Percentiles rank a stretch among this genome's conserved stretches.
phyloP scores from a whole-genome alignment of 2,329 filamentous ascomycete species.

The Penicillium griseofulvum region DNA sequence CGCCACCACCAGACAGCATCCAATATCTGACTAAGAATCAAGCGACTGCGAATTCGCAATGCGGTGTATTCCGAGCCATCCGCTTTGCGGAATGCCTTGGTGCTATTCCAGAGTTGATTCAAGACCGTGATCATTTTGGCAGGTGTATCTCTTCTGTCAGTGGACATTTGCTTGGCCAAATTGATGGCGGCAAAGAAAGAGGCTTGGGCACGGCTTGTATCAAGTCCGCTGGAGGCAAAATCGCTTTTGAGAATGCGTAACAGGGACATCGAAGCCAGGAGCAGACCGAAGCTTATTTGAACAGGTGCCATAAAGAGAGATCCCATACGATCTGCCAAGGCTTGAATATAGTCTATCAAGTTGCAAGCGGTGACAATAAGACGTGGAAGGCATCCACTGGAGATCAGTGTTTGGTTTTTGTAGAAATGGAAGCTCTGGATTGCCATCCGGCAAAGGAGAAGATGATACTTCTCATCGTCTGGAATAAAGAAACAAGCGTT shows the following conservation, averaged over 20 bases:
- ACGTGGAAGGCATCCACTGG: slow-evolving; percentile 27
- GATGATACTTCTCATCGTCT: slow-evolving; percentile 35
- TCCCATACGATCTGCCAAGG: slow-evolving; percentile 19
- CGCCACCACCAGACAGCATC: slow-evolving; percentile 47
- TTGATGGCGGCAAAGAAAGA: slow-evolving; percentile 40
- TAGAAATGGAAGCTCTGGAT: slow-evolving; percentile 40
- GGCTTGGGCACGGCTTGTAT: slow-evolving; percentile 33
- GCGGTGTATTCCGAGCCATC: slow-evolving; percentile 37
- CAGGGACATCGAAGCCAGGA: slow-evolving; percentile 33
- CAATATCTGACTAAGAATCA: slow-evolving; percentile 38
- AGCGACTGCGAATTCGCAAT: slow-evolving; percentile 41
- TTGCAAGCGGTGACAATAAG: slow-evolving; percentile 31
- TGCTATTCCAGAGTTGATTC: slow-evolving; percentile 43
- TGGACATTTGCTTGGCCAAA: slow-evolving; percentile 38
- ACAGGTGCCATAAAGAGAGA: slow-evolving; percentile 26
- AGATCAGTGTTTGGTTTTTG: slow-evolving; percentile 29
- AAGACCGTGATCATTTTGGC: slow-evolving; percentile 34
- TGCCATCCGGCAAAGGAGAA: slow-evolving; percentile 30
- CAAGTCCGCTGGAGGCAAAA: slow-evolving; percentile 27
- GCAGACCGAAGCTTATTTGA: slow-evolving; percentile 30
- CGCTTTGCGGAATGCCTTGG: slow-evolving; percentile 39
- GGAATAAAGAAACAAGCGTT: background rate
- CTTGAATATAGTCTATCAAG: slow-evolving; percentile 31
- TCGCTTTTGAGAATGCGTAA: slow-evolving; percentile 42
- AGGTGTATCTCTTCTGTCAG: slow-evolving; percentile 36